phyloP scores from a whole-genome alignment of 768 basidiomycete genomes.

The Royoungia palumana region DNA sequence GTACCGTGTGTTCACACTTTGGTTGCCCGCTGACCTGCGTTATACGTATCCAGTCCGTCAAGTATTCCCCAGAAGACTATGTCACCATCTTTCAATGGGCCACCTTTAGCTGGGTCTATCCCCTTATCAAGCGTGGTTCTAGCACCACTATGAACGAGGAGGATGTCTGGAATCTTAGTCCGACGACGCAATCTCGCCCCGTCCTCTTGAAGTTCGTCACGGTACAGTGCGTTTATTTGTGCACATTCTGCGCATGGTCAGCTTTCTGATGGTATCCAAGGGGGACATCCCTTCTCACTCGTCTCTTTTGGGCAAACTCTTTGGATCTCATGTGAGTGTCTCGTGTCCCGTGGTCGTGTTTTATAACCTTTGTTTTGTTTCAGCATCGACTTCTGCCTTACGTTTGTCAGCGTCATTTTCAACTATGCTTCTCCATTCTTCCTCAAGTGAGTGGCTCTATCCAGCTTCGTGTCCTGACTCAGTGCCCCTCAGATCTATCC shows the following conservation, averaged over 20 bases:
- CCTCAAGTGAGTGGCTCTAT: constrained; percentile 51
- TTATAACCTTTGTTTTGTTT: background rate
- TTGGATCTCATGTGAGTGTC: constrained; percentile 38
- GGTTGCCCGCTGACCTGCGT: background rate
- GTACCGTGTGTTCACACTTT: constrained; percentile 21
- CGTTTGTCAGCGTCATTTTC: constrained; percentile 65
- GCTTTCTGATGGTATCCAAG: constrained; percentile 9
- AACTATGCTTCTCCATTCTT: constrained; percentile 85
- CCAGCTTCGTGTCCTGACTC: background rate
- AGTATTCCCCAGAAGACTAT: constrained; percentile 64
- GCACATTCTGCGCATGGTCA: background rate
- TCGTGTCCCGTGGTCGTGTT: background rate
- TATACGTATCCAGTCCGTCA: constrained; percentile 21
- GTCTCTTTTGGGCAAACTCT: constrained; percentile 44
- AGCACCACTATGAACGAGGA: constrained; percentile 58
- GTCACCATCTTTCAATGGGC: constrained; percentile 69
- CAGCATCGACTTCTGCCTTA: constrained; percentile 64
- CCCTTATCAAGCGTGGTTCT: constrained; percentile 52
- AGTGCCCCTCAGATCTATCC: constrained; percentile 44
- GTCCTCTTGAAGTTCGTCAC: constrained; percentile 50
- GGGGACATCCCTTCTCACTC: constrained; percentile 36
- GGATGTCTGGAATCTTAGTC: constrained; percentile 72
- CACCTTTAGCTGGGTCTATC: constrained; percentile 69
- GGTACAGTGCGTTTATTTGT: constrained; percentile 14
- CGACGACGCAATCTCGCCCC: constrained; percentile 62